These are phyloP conservation scores for Paspalum notatum DNA, from an alignment of 176 grass and related monocot species.

Conservation along the genomic window DNA sequence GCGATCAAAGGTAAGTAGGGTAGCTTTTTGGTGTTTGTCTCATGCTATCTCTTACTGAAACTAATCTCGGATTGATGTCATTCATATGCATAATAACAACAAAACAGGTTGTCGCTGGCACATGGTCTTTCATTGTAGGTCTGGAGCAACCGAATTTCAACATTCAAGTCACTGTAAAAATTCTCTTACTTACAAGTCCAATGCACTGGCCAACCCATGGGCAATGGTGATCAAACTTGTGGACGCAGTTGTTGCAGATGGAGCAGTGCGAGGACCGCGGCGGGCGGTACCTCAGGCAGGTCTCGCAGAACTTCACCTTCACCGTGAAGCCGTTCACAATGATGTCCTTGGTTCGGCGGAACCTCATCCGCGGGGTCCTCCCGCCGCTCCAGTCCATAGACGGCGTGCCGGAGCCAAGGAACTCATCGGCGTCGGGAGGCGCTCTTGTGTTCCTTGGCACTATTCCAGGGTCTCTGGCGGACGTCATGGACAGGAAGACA, in stretches of 20 bases:
- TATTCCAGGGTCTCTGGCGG: slow-evolving; percentile 63
- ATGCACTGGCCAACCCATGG: slow-evolving; percentile 85
- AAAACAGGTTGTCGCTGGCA: neutral
- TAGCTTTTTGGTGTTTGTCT: slow-evolving; percentile 2
- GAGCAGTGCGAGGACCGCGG: slow-evolving; percentile 69
- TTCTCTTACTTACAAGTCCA: slow-evolving; percentile 51
- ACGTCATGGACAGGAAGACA: slow-evolving; percentile 60
- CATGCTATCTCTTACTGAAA: neutral
- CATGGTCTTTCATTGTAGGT: neutral
- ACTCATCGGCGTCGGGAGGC: slow-evolving; percentile 55
- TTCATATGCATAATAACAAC: neutral
- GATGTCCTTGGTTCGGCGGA: slow-evolving; percentile 48
- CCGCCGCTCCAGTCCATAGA: slow-evolving; percentile 69
- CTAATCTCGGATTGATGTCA: neutral
- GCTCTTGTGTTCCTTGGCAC: slow-evolving; percentile 62
- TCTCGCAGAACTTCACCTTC: slow-evolving; percentile 73
- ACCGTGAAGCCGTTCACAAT: slow-evolving; percentile 48
- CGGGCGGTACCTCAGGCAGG: slow-evolving; percentile 61
- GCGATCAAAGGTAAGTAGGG: neutral
- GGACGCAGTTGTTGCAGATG: slow-evolving; percentile 72
- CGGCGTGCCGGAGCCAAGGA: slow-evolving; percentile 30
- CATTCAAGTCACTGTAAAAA: neutral
- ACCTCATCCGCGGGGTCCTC: slow-evolving; percentile 51
- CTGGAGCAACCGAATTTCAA: slow-evolving; percentile 9
- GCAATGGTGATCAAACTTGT: slow-evolving; percentile 83